These are phyloP conservation scores for Glonium stellatum DNA, from an alignment of 495 filamentous ascomycete species.

Conservation along the genomic window DNA sequence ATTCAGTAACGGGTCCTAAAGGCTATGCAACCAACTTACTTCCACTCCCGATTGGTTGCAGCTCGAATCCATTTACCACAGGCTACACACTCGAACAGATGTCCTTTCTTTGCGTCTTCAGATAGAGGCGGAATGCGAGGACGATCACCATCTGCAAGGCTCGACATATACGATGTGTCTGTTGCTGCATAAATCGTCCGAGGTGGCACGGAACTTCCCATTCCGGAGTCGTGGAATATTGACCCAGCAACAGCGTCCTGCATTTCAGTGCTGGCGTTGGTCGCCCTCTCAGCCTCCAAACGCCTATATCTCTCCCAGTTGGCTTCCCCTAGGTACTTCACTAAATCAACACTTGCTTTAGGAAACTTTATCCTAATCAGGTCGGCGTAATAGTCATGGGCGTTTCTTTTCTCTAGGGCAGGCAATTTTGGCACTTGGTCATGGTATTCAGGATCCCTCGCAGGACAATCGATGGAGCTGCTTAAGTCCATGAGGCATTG, in stretches of 20 bases:
- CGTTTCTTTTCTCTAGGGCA: background rate
- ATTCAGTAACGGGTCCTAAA: background rate
- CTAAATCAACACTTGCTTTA: background rate
- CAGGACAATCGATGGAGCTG: constrained; percentile 13
- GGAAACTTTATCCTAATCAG: constrained; percentile 18
- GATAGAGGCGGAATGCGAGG: constrained; percentile 8
- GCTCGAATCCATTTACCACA: constrained; percentile 8
- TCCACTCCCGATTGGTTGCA: constrained; percentile 12
- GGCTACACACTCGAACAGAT: constrained; percentile 12
- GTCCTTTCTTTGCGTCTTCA: constrained; percentile 3
- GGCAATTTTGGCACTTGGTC: background rate
- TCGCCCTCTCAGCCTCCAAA: constrained; percentile 2
- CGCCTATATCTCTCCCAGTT: constrained; percentile 22
- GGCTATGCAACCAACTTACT: background rate
- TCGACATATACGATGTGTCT: constrained; percentile 14
- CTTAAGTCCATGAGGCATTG: constrained; percentile 17
- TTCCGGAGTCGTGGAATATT: constrained; percentile 18
- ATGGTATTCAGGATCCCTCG: constrained; percentile 3
- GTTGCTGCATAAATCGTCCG: constrained; percentile 12
- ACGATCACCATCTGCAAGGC: constrained; percentile 1
- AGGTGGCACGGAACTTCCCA: constrained; percentile 17
- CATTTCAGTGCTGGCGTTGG: background rate
- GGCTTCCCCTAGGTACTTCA: constrained; percentile 15
- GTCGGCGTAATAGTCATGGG: constrained; percentile 12
- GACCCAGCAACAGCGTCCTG: constrained; percentile 13